Evolutionary conservation across 116 monocot species (phyloP), one percentile per base, ranked within the genome.

Genomic region (Trichopus zeylanicus): DNA sequence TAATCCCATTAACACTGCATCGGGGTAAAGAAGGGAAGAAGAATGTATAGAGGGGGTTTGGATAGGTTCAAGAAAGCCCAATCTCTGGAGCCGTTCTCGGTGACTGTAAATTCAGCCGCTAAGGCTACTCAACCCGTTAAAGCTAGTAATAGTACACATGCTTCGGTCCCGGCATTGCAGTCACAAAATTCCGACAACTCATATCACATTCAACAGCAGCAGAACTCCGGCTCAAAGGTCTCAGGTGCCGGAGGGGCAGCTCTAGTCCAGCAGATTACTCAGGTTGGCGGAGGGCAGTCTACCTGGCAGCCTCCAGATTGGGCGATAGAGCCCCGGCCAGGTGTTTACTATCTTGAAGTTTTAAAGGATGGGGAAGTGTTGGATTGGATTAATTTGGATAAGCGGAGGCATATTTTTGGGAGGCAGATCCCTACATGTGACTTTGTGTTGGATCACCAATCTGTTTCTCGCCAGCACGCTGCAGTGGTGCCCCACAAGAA

Each of bases 381-480:
- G 54, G 91, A 80, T 59, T 57, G 29, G 52, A 98, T 98, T 60
- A 88, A 80, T 73, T 57, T 98, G 23, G 91, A 91, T 18, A 98
- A 88, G 68, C 61, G 77, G 47, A 84, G 77, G 73, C 91, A 91
- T 69, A 79, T 98, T 60, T 98, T 98, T 69, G 97, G 97, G 53
- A 78, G 97, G 66, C 97, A 91, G 71, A 42, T 77, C 7, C 84
- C 74, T n/a, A 75, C 73, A 25, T 98, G 97, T 58, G 91, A 98
- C 78, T 98, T 88, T 65, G 91, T 98, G 46, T 68, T 98, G 29
- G 97, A 98, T 74, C 91, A 98, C 51, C 97, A 81, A 7, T 99
- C 98, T 8, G 88, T 99, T 57, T 99, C 98, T 25, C 81, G 98
- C 18, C 98, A 99, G 62, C 98, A 99, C 81, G 98, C 98, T 29